A percentile compares a stretch with the other conserved stretches of the same genome.
phyloP scores from a whole-genome alignment of 2,329 filamentous ascomycete genomes.

The Botryotinia globosa region DNA sequence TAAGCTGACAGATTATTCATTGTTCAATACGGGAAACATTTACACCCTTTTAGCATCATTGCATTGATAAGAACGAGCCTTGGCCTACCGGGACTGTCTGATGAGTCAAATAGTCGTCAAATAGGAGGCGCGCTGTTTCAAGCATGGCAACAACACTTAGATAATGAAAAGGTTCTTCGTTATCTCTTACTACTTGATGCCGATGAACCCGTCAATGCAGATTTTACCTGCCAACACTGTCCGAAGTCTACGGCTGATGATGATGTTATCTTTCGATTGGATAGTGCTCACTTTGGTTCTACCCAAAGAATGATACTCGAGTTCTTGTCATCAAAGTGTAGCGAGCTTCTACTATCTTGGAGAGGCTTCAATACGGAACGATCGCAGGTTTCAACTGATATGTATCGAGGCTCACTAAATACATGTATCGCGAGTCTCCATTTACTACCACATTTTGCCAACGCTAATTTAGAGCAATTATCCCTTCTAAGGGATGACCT shows the following conservation, averaged over 20 bases:
- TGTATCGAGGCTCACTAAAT: conserved; percentile 33
- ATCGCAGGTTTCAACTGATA: conserved; percentile 33
- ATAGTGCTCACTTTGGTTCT: conserved; percentile 34
- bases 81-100: conserved; percentile 44
- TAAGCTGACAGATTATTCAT: conserved; percentile 65
- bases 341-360: conserved; percentile 33
- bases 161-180: conserved; percentile 46
- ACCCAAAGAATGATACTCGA: conserved; percentile 36
- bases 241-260: conserved; percentile 23
- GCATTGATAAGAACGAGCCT: conserved; percentile 69
- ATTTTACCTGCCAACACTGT: conserved; percentile 28
- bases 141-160: conserved; percentile 35
- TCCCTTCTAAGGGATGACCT: conserved; percentile 26
- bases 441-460: conserved; percentile 30
- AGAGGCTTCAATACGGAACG: conserved; percentile 28
- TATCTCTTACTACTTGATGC: conserved; percentile 55
- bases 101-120: conserved; percentile 16
- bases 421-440: conserved; percentile 33
- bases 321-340: conserved; percentile 34
- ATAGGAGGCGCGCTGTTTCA: conserved; percentile 36
- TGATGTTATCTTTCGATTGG: conserved; percentile 25
- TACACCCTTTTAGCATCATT: conserved; percentile 62
- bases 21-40: conserved; percentile 61
- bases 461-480: conserved; percentile 24
- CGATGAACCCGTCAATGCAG: background rate